Evolutionary conservation across 169 alveolate genomes (phyloP), one percentile per base, ranked within the genome.

Genomic region (Amoebophrya sp.): DNA sequence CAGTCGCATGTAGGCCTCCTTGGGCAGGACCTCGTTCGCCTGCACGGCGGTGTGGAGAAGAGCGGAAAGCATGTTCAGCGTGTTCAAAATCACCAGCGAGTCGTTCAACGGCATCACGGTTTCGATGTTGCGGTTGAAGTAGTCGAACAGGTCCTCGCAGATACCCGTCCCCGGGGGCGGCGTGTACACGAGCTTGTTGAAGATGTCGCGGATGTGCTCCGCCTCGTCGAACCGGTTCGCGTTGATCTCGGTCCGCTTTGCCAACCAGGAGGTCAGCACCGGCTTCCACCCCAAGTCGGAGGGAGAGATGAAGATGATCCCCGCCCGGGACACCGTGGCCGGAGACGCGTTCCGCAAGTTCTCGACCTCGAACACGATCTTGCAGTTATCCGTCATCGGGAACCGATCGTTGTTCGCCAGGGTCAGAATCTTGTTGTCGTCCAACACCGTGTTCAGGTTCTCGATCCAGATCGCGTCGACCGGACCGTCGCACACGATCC

Each of bases 401-500:
- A 98, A 97, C 92, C 99, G 96, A 77, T 98, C 98, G 93, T 96
- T 97, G 96, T 97, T 97, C 14, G 99, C 98, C 41, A 97, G 94
- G 18, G 98, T 97, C 77, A 97, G 95, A 83, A 98, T 97, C 95
- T 97, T 97, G 95, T 97, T 97, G 95, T 98, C 99, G 93, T 97
- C 99, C 90, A 98, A 95, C 90, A 98, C 99, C 33, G 99, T 97
- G 95, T 98, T 98, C 90, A 98, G 95, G 90, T 97, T 97, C 94
- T 97, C 99, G 94, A 97, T 97, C 99, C 99, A 97, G 94, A 98
- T 96, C 55, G 99, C 98, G 94, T 98, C 99, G 91, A 98, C 98
- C 41, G 99, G 99, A 10, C 99, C 99, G 94, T 98, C 99, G 94
- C 99, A 98, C 89, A 95, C 95, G 83, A 98, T 97, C 99, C 99